A percentile compares a stretch with the other conserved stretches of the same genome.
Conservation (phyloP, 2,329 filamentous ascomycete genomes). For the Westerdykella ornata region DNA sequence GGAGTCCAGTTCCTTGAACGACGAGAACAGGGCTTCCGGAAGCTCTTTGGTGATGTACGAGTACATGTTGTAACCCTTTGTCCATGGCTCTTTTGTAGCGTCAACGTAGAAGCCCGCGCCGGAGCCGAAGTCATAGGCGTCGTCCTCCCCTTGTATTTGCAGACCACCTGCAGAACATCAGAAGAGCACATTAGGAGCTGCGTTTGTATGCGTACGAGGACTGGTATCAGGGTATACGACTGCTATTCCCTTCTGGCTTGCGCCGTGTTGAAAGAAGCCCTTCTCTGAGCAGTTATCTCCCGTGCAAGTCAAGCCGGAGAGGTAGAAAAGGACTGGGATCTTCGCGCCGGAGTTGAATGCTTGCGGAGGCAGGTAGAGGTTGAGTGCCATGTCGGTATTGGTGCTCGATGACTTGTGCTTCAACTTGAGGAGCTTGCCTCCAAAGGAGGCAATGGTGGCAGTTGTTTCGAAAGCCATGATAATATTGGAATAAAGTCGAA, state of each 20-base stretch:
- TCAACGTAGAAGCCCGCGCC: constrained; percentile 95
- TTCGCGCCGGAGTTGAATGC: constrained; percentile 52
- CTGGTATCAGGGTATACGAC: constrained; percentile 93
- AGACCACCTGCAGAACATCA: constrained; percentile 54
- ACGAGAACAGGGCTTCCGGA: constrained; percentile 65
- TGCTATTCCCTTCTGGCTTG: constrained; percentile 76
- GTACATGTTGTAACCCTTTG: constrained; percentile 85
- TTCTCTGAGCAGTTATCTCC: constrained; percentile 71
- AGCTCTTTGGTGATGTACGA: constrained; percentile 84
- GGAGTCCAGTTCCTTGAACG: constrained; percentile 65
- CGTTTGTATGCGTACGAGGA: constrained; percentile 54
- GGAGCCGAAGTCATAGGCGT: constrained; percentile 82
- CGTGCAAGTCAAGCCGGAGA: constrained; percentile 91
- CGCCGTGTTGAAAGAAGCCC: constrained; percentile 85
- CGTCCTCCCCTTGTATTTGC: constrained; percentile 74
- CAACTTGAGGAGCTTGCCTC: constrained; percentile 91
- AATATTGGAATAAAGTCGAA: constrained; percentile 1
- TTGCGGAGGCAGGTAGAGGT: constrained; percentile 79
- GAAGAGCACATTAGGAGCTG: not conserved
- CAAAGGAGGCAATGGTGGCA: constrained; percentile 83
- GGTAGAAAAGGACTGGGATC: constrained; percentile 82
- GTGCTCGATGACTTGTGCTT: constrained; percentile 73
- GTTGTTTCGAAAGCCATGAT: constrained; percentile 73
- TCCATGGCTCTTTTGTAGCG: constrained; percentile 68
- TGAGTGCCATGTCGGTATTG: constrained; percentile 83